Conservation (phyloP, 2,329 filamentous ascomycete genomes). For the Microcyclosporella mali region DNA sequence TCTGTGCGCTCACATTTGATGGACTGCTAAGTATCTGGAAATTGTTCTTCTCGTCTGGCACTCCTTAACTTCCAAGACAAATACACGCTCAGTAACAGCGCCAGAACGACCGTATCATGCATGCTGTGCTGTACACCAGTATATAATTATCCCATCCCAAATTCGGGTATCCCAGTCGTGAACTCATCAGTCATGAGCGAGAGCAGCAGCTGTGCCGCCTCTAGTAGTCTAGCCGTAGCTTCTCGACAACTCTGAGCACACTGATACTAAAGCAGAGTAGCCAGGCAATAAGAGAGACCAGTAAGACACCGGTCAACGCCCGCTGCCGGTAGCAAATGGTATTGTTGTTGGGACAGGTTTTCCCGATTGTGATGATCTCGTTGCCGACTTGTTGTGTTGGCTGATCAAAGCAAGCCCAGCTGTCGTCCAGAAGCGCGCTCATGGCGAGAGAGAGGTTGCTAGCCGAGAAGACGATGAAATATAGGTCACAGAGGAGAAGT, state of each 20-base stretch:
- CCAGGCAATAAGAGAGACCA: slow-evolving; percentile 84
- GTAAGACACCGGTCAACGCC: slow-evolving; percentile 69
- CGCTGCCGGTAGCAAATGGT: slow-evolving; percentile 58
- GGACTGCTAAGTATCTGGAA: too few relatives aligned
- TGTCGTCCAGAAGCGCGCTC: slow-evolving; percentile 63
- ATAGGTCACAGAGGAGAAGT: slow-evolving; percentile 82
- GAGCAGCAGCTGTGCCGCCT: too few relatives aligned
- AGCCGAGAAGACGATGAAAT: slow-evolving; percentile 96
- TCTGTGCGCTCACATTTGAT: too few relatives aligned
- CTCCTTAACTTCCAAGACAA: too few relatives aligned
- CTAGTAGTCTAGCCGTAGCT: slow-evolving; percentile 20
- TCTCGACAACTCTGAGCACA: slow-evolving; percentile 36
- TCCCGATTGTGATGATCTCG: slow-evolving; percentile 17
- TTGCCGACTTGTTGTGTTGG: slow-evolving; percentile 12
- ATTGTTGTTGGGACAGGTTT: slow-evolving; percentile 31
- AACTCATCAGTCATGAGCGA: too few relatives aligned
- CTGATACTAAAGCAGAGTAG: slow-evolving; percentile 83
- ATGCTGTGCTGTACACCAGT: too few relatives aligned
- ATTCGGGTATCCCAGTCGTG: too few relatives aligned
- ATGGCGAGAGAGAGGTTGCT: slow-evolving; percentile 89
- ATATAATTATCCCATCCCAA: too few relatives aligned
- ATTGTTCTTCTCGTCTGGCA: too few relatives aligned
- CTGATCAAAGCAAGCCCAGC: slow-evolving; percentile 44
- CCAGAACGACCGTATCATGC: too few relatives aligned
- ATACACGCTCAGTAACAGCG: too few relatives aligned